phyloP scores from a whole-genome alignment of 2,329 filamentous ascomycete species.

The Penicillium sp. region DNA sequence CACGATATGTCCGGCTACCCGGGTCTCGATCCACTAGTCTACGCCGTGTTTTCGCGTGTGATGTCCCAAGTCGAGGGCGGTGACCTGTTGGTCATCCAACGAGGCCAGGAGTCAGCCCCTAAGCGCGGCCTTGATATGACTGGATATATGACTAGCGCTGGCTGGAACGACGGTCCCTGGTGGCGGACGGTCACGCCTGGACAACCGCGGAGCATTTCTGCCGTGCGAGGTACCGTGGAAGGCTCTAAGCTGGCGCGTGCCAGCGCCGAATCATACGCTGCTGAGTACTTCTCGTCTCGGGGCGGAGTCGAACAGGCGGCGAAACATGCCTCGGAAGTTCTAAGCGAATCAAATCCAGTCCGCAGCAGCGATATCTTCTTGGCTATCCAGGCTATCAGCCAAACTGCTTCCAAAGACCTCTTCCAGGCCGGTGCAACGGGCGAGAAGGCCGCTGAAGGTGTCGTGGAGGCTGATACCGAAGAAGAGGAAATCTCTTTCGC shows the following conservation, averaged over 20 bases:
- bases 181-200: slow-evolving; percentile 66
- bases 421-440: slow-evolving; percentile 60
- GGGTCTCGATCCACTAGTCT: slow-evolving; percentile 87
- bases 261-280: slow-evolving; percentile 81
- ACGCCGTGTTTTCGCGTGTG: slow-evolving; percentile 86
- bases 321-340: slow-evolving; percentile 71
- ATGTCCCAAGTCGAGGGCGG: slow-evolving; percentile 99
- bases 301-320: slow-evolving; percentile 81
- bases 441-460: slow-evolving; percentile 33
- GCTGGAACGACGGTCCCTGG: slow-evolving; percentile 94
- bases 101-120: slow-evolving; percentile 78
- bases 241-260: slow-evolving; percentile 89
- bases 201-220: slow-evolving; percentile 71
- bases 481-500: slow-evolving; percentile 71
- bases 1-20: slow-evolving; percentile 95
- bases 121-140: slow-evolving; percentile 57
- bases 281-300: slow-evolving; percentile 74
- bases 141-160: slow-evolving; percentile 45
- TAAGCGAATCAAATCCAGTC: slow-evolving; percentile 84
- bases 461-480: slow-evolving; percentile 37
- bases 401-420: slow-evolving; percentile 62
- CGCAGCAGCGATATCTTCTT: slow-evolving; percentile 93
- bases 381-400: slow-evolving; percentile 81
- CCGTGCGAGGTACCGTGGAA: slow-evolving; percentile 76
- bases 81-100: slow-evolving; percentile 89